A percentile compares a stretch with the other conserved stretches of the same genome.
phyloP scores from a whole-genome alignment of 495 filamentous ascomycete species.

The Penicillium pulvis region DNA sequence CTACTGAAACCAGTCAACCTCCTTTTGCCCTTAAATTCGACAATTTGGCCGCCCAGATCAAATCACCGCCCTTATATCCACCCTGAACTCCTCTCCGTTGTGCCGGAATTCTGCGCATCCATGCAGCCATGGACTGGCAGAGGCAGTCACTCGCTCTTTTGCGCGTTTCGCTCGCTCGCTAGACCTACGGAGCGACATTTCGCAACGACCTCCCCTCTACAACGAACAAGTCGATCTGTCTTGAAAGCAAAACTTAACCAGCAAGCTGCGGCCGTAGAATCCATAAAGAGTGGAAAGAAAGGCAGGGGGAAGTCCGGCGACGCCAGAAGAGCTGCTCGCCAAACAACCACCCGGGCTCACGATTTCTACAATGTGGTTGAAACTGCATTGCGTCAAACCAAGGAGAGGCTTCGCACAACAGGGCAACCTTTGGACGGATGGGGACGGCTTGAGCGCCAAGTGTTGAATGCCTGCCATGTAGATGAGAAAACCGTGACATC shows the following conservation, averaged over 20 bases:
- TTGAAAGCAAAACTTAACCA: constrained; percentile 9
- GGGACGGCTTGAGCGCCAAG: constrained; percentile 39
- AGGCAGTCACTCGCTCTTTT: constrained; percentile 40
- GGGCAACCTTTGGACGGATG: constrained; percentile 25
- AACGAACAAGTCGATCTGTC: constrained; percentile 24
- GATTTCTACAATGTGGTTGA: constrained; percentile 36
- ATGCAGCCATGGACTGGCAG: constrained; percentile 45
- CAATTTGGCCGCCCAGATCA: neutral
- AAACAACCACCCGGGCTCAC: constrained; percentile 13
- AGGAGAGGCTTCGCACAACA: constrained; percentile 17
- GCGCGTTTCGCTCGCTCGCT: constrained; percentile 31
- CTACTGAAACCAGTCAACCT: constrained; percentile 4
- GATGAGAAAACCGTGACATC: constrained; percentile 16
- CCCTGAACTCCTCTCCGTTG: neutral
- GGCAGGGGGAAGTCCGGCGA: neutral
- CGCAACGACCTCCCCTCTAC: constrained; percentile 33
- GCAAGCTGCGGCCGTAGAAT: constrained; percentile 3
- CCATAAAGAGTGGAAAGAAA: constrained; percentile 3
- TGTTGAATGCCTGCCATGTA: constrained; percentile 37
- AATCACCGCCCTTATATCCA: neutral
- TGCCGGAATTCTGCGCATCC: constrained; percentile 3
- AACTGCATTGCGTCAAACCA: constrained; percentile 29
- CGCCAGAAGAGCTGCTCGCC: too few species aligned
- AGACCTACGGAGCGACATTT: constrained; percentile 34
- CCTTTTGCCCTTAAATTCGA: neutral